phyloP scores from a whole-genome alignment of 768 basidiomycete species.

The Tricholoma flavovirens region DNA sequence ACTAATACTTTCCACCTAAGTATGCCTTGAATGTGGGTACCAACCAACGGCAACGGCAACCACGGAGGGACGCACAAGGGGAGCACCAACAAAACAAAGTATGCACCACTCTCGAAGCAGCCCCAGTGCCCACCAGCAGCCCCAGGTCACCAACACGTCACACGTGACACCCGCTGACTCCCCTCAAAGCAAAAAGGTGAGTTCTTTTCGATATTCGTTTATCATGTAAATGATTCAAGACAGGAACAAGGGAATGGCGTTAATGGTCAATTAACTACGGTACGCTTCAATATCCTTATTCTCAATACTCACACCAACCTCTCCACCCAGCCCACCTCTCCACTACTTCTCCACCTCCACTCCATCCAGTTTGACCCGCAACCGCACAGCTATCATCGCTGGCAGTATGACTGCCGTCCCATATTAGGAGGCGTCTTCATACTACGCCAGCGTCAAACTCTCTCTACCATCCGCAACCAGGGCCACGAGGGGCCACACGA shows the following conservation, averaged over 20 bases:
- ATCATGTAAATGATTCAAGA: no score
- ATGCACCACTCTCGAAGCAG: no score
- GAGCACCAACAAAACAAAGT: no score
- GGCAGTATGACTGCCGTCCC: slow-evolving; percentile 6
- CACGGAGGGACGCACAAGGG: no score
- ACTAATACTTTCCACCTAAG: no score
- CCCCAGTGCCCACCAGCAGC: no score
- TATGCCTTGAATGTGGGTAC: no score
- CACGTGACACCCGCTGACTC: no score
- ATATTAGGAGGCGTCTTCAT: not conserved
- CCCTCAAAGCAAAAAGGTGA: no score
- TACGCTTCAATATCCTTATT: not conserved
- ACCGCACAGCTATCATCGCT: slow-evolving; percentile 37
- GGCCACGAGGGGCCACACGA: slow-evolving; percentile 10
- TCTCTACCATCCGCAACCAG: slow-evolving; percentile 4
- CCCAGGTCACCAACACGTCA: no score
- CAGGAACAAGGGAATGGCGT: not conserved
- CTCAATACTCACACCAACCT: not conserved
- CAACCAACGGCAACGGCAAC: no score
- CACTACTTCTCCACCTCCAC: slow-evolving; percentile 17
- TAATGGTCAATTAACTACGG: not conserved
- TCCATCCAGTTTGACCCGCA: slow-evolving; percentile 6
- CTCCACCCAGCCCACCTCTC: not conserved
- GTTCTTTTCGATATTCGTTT: no score
- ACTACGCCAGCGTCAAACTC: slow-evolving; percentile 23